Evolutionary conservation across 106 monocot species (phyloP).

Genomic region (Dioscorea zingiberensis): DNA sequence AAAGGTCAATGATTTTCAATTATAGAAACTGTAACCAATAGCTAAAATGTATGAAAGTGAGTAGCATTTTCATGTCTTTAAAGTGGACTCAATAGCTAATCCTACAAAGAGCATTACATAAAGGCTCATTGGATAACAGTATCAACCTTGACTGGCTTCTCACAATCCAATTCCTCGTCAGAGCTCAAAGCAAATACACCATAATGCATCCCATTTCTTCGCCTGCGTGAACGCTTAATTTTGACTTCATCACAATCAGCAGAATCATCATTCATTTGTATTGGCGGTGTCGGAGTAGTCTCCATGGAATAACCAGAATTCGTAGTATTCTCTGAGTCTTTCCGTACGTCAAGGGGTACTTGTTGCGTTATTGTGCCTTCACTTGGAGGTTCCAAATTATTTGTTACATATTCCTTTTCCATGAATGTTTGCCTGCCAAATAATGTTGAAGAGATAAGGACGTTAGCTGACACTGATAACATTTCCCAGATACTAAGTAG

Average conservation of each 20-base stretch:
- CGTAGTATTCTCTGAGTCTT: slow-evolving; percentile 28
- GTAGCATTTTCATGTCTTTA: not conserved
- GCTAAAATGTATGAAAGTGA: not conserved
- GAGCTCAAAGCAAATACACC: slow-evolving; percentile 47
- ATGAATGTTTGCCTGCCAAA: slow-evolving; percentile 17
- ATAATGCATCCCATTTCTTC: slow-evolving; percentile 39
- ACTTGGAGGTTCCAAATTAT: slow-evolving; percentile 1
- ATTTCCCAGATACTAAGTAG: too few relatives aligned
- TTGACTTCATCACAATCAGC: slow-evolving; percentile 19
- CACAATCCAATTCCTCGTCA: slow-evolving; percentile 60
- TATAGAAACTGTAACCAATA: not conserved
- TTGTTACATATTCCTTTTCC: slow-evolving; percentile 2
- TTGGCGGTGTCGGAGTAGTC: slow-evolving; percentile 25
- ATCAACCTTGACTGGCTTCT: slow-evolving; percentile 34
- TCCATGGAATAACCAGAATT: slow-evolving; percentile 27
- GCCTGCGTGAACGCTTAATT: slow-evolving; percentile 33
- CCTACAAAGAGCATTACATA: not conserved
- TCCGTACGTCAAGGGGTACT: slow-evolving; percentile 13
- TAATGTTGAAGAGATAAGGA: not conserved
- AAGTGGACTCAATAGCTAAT: not conserved
- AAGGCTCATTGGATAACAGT: not conserved
- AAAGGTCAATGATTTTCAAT: not conserved
- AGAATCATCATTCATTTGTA: slow-evolving; percentile 24
- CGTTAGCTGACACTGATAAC: not conserved
- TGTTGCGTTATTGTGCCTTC: not conserved